Percentiles rank a stretch among this genome's conserved stretches.
Evolutionary conservation across 176 grass and related monocot species (phyloP).

Genomic region (Ensete glaucum): DNA sequence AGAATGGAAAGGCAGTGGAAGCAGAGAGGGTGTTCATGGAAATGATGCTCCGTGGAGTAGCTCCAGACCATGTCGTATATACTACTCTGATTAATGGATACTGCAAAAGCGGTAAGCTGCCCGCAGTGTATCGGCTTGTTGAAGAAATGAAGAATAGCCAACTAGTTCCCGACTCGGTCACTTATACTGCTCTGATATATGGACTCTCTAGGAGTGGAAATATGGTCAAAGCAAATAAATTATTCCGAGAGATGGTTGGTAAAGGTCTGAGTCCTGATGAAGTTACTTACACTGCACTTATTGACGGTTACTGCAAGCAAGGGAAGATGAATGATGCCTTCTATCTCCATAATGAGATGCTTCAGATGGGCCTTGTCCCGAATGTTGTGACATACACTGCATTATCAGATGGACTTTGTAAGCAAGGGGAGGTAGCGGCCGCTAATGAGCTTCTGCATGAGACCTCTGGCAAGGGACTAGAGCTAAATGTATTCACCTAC

Average conservation of each 20-base stretch:
- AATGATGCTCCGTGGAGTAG: constrained; percentile 47
- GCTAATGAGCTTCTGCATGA: constrained; percentile 94
- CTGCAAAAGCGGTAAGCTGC: constrained; percentile 58
- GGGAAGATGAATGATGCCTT: constrained; percentile 74
- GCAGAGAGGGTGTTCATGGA: constrained; percentile 51
- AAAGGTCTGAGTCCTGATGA: constrained; percentile 55
- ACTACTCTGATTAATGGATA: constrained; percentile 70
- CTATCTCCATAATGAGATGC: constrained; percentile 61
- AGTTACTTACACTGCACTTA: constrained; percentile 63
- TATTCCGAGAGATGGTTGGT: constrained; percentile 52
- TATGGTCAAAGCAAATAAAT: constrained; percentile 52
- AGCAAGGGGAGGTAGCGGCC: constrained; percentile 58
- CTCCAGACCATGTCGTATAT: constrained; percentile 47
- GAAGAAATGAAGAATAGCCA: constrained; percentile 63
- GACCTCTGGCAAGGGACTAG: constrained; percentile 65
- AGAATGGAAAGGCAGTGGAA: constrained; percentile 45
- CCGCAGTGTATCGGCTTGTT: constrained; percentile 45
- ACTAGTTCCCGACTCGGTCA: constrained; percentile 49
- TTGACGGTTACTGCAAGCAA: constrained; percentile 81
- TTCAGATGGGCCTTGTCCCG: constrained; percentile 42
- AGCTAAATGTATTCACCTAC: constrained; percentile 66
- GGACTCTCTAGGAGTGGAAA: constrained; percentile 58
- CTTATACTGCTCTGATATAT: constrained; percentile 60
- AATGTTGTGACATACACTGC: constrained; percentile 95
- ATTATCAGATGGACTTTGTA: constrained; percentile 79